Percentiles rank a stretch among this genome's conserved stretches.
Evolutionary conservation across 805 yeast species (phyloP).

Genomic region (Saturnispora quitensis): DNA sequence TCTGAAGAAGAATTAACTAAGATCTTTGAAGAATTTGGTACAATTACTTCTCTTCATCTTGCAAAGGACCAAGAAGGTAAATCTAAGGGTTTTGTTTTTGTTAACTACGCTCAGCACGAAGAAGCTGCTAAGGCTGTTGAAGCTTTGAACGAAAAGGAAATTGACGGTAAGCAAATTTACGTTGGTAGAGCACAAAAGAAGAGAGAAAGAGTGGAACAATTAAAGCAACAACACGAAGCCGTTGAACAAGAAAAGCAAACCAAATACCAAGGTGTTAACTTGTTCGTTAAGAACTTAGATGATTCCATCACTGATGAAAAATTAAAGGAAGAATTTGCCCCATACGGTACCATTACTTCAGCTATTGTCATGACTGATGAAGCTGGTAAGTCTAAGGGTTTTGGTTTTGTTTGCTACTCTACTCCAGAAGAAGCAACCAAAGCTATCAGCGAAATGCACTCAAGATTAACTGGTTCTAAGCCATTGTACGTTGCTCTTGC

Average conservation of each 20-base stretch:
- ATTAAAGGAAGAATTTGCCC: constrained; percentile 84
- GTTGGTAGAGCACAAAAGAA: constrained; percentile 99
- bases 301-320: constrained; percentile 86
- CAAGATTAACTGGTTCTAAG: constrained; percentile 88
- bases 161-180: constrained; percentile 76
- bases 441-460: constrained; percentile 98
- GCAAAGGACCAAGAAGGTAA: constrained; percentile 79
- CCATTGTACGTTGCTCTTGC: constrained; percentile 98
- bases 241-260: constrained; percentile 83
- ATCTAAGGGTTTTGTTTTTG: constrained; percentile 93
- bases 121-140: constrained; percentile 88
- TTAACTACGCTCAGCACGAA: constrained; percentile 82
- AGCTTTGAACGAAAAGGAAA: constrained; percentile 77
- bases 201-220: constrained; percentile 93
- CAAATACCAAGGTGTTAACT: constrained; percentile 96
- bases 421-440: constrained; percentile 98
- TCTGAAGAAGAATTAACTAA: constrained; percentile 62
- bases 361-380: constrained; percentile 96
- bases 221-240: constrained; percentile 89
- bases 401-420: constrained; percentile 97
- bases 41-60: constrained; percentile 72
- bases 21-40: constrained; percentile 66
- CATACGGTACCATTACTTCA: constrained; percentile 90
- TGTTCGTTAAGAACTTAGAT: constrained; percentile 93
- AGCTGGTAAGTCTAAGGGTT: constrained; percentile 91